Base-by-base conservation (phyloP, 441 rosid genomes). In the California macrophylla region DNA sequence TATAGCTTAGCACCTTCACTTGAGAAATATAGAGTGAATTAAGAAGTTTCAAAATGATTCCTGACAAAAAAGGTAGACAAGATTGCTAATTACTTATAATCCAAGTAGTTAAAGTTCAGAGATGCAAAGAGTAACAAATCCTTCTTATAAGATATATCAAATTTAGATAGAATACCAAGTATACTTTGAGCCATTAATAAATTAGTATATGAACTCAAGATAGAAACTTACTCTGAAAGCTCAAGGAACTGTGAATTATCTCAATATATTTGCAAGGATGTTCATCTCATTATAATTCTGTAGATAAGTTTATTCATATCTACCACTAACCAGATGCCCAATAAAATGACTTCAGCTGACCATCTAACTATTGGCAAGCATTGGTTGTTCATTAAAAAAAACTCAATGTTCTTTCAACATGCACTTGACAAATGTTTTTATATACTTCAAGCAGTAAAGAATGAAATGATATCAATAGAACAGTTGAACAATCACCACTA, bases 251-350 rank as follows among this genome's bases (percentile, higher is more conserved):
- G 38, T 1, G 6, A 34, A 34, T 6, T 34, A 34, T 34, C 38
- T 34, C 38, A 6, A 34, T 34, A 10, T 4, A 34, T 34, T 34
- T 34, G 38, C 38, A 30, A 30, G 34, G 34, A 38, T 38, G 45
- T 38, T 65, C 61, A 24, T 47, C n/a, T 32, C 6, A 29, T 15
- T 18, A 29, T 32, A 15, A 65, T n/a, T 61, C 9, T 64, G 30
- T 18, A 71, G 68, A n/a, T 15, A 62, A 21, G 71, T 64, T 56
- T 28, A 29, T 52, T 56, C 36, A 58, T 71, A 66, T 68, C 60
- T 10, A 30, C 16, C 62, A 52, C 25, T 52, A 47, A 47, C 10
- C 18, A 18, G 0, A 20, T 34, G 9, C 63, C 42, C 47, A 20
- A 68, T 24, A 12, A 15, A 13, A 3, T 16, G 34, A 28, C 64